A percentile compares a stretch with the other conserved stretches of the same genome.
Evolutionary conservation across 2,329 filamentous ascomycete genomes (phyloP).

Genomic region (Epichloe sylvatica): DNA sequence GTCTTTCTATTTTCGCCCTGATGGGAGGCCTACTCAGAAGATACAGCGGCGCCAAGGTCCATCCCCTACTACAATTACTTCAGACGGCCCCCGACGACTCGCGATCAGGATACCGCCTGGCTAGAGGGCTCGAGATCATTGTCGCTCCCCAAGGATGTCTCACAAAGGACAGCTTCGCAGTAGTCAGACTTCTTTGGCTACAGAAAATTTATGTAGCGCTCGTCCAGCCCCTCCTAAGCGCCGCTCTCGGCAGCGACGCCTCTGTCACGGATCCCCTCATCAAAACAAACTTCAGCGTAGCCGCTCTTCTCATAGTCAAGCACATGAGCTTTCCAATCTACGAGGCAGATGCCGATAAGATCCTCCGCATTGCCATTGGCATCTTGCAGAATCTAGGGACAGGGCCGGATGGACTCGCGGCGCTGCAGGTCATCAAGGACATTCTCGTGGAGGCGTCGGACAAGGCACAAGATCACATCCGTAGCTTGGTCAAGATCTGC

Average conservation of each 20-base stretch:
- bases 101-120: conserved; percentile 25
- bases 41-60: conserved; percentile 22
- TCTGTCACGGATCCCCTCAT: conserved; percentile 14
- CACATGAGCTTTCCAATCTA: conserved; percentile 38
- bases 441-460: conserved; percentile 33
- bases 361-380: conserved; percentile 36
- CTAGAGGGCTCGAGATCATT: conserved; percentile 28
- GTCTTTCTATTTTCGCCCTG: conserved; percentile 21
- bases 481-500: conserved; percentile 33
- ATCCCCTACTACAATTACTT: conserved; percentile 21
- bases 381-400: conserved; percentile 28
- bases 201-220: conserved; percentile 37
- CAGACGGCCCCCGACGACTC: conserved; percentile 20
- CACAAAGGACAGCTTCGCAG: conserved; percentile 26
- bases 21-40: conserved; percentile 25
- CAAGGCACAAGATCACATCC: conserved; percentile 33
- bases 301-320: conserved; percentile 33
- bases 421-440: conserved; percentile 33
- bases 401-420: conserved; percentile 31
- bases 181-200: conserved; percentile 31
- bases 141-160: conserved; percentile 26
- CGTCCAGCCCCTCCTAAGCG: conserved; percentile 29
- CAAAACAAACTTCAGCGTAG: conserved; percentile 30
- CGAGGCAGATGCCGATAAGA: conserved; percentile 32
- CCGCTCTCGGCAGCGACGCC: conserved; percentile 22